Evolutionary conservation across 345 rosid species (phyloP).

Genomic region (Pugionium dolabratum): DNA sequence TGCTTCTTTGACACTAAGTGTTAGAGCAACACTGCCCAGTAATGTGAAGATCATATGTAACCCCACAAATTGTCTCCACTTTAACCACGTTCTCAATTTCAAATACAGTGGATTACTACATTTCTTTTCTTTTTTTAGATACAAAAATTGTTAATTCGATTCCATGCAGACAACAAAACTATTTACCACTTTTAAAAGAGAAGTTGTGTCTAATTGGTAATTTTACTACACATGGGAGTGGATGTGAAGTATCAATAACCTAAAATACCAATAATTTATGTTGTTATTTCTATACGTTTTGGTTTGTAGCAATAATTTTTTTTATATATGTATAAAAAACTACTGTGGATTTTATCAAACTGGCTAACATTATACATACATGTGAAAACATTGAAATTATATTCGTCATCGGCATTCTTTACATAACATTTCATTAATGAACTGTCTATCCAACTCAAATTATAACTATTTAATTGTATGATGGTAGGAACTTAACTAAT

Average conservation of each 20-base stretch:
- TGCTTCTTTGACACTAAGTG: neutral
- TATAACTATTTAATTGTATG: too few relatives aligned
- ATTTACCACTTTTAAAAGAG: neutral
- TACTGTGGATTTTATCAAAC: too few relatives aligned
- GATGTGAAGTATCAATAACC: neutral
- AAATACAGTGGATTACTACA: slow-evolving; percentile 2
- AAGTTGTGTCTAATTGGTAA: neutral
- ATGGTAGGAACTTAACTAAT: too few relatives aligned
- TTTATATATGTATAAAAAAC: too few relatives aligned
- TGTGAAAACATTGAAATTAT: too few relatives aligned
- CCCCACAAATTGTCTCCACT: slow-evolving; percentile 31
- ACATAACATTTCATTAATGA: too few relatives aligned
- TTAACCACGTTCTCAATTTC: slow-evolving; percentile 24
- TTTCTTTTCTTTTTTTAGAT: neutral
- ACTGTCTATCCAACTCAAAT: too few relatives aligned
- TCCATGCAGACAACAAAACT: neutral
- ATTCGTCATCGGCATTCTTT: too few relatives aligned
- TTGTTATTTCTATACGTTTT: neutral
- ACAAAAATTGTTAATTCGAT: slow-evolving; percentile 3
- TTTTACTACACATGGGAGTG: neutral
- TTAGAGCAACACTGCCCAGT: slow-evolving; percentile 22
- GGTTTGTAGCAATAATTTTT: too few relatives aligned
- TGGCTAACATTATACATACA: too few relatives aligned
- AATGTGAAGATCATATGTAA: slow-evolving; percentile 28
- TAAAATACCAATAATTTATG: neutral